phyloP scores from a whole-genome alignment of 768 basidiomycete species.

The Lentinula sp. region DNA sequence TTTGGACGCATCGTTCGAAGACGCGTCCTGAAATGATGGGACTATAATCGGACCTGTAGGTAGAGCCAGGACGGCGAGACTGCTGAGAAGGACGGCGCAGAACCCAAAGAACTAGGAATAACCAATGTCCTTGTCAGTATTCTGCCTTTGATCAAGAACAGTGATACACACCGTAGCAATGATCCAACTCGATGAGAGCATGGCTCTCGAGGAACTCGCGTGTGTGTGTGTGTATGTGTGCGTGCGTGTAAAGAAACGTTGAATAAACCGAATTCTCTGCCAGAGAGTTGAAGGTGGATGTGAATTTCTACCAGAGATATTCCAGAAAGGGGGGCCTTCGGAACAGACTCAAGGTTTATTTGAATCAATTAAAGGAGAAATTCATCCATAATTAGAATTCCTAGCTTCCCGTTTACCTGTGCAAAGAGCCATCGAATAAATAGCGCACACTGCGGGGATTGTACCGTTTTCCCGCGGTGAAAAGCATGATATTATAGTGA shows the following conservation, averaged over 20 bases:
- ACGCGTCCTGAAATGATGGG: background rate
- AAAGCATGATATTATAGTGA: no score
- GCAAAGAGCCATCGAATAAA: background rate
- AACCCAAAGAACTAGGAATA: background rate
- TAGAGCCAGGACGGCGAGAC: background rate
- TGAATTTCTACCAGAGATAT: background rate
- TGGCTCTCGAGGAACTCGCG: background rate
- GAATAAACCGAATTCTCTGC: background rate
- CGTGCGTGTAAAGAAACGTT: background rate
- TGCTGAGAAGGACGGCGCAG: background rate
- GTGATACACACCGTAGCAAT: background rate
- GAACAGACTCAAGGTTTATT: no score
- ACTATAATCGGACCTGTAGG: background rate
- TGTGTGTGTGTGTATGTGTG: background rate
- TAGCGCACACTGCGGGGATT: no score
- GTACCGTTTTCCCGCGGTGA: no score
- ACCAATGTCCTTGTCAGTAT: background rate
- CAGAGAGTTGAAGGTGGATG: background rate
- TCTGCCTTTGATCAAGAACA: background rate
- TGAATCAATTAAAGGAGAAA: conserved; percentile 31
- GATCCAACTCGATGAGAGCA: background rate
- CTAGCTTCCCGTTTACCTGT: conserved; percentile 38
- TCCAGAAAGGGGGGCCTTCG: background rate
- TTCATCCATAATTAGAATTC: no score
- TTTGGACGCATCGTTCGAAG: background rate